Conservation (phyloP, 2,329 filamentous ascomycete species). For the Ophiostoma novo-ulmi region DNA sequence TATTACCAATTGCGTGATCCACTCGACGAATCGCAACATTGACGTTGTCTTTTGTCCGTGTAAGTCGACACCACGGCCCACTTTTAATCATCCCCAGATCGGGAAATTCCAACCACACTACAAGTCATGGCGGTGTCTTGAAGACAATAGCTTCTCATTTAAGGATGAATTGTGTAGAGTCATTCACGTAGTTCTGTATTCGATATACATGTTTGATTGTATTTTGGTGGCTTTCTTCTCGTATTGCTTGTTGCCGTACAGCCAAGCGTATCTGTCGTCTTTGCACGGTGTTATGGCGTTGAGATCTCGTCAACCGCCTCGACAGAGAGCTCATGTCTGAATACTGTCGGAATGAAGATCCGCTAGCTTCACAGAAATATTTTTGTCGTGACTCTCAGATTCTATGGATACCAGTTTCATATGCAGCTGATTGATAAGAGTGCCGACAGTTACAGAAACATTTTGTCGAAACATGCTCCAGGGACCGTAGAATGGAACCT, state of each 20-base stretch:
- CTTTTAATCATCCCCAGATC: background rate
- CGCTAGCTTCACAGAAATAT: background rate
- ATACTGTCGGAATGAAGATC: background rate
- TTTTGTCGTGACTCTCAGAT: background rate
- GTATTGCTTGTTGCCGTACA: background rate
- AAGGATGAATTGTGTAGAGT: background rate
- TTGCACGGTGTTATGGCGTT: background rate
- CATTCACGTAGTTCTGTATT: background rate
- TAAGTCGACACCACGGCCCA: slow-evolving; percentile 8
- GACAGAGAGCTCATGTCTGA: background rate
- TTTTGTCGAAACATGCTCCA: background rate
- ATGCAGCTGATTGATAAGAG: background rate
- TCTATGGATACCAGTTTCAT: background rate
- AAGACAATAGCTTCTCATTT: background rate
- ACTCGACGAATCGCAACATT: slow-evolving; percentile 5
- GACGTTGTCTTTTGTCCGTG: slow-evolving; percentile 4
- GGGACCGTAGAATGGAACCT: background rate
- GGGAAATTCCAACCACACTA: slow-evolving; percentile 6
- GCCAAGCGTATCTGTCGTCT: background rate
- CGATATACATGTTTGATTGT: no score
- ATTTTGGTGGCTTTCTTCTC: no score
- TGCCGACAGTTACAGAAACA: background rate
- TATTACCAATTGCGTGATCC: slow-evolving; percentile 12
- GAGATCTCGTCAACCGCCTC: background rate
- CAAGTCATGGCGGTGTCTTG: background rate